Evolutionary conservation across 768 basidiomycete species (phyloP), one percentile per base, ranked within the genome.

Genomic region (Tulasnella sp.): DNA sequence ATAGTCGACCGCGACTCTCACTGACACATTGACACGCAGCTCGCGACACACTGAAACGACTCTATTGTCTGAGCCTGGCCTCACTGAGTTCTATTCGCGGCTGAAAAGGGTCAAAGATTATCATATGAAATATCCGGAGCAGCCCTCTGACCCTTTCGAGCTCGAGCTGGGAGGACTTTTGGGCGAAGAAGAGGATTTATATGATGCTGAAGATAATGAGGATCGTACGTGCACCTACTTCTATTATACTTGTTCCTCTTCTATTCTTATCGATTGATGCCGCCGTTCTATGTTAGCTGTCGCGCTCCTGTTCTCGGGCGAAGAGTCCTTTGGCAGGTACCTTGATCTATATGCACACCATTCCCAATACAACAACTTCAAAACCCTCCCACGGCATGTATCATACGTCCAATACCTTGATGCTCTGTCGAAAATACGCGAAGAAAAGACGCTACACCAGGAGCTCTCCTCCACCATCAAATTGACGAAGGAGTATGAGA

Each of bases 31-130:
- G 0, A n/a, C 58, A n/a, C 47, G 7, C 24, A 59, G 58, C n/a
- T 49, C 58, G 15, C 58, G 58, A 11, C 47, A 50, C 48, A 32
- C 48, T 17, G 58, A 59, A 38, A 59, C 58, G 17, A 51, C 50
- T 19, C 26, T 24, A 23, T 47, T 59, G 29, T 74, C 58, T n/a
- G n/a, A 44, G 4, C 47, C 58, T 8, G 58, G 97, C 73, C 78
- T 98, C 53, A 83, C 85, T 49, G 91, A 95, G 72, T 99, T 99
- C 76, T 98, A 99, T 75, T 77, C 85, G 71, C 85, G 96, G 76
- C 84, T 98, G 78, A 85, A 83, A 69, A 92, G 88, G 80, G 84
- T 98, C 73, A 90, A 94, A 75, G 92, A 94, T 70, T 91, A 95
- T 80, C 85, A 98, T 78, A 80, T 79, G 74, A 90, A 90, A 77